phyloP scores from a whole-genome alignment of 179 eudicot genomes.

The Heliamphora pulchella region DNA sequence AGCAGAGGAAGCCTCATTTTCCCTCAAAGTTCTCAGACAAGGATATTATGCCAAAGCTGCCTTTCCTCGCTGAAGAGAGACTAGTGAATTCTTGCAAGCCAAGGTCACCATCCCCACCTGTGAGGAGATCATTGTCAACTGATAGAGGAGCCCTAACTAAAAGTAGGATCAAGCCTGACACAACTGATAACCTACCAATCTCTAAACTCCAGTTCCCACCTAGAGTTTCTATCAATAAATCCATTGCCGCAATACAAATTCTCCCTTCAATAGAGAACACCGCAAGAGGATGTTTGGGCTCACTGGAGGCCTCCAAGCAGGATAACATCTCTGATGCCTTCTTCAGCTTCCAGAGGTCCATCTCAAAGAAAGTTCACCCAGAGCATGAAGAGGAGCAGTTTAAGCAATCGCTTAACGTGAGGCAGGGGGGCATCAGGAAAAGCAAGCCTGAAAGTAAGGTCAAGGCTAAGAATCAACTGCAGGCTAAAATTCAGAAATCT shows the following conservation, averaged over 20 bases:
- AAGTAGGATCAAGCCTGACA: constrained; percentile 58
- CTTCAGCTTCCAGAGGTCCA: constrained; percentile 30
- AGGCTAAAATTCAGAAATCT: constrained; percentile 35
- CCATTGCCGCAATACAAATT: constrained; percentile 28
- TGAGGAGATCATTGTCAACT: constrained; percentile 75
- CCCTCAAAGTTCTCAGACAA: constrained; percentile 52
- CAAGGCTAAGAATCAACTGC: constrained; percentile 47
- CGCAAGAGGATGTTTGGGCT: constrained; percentile 19
- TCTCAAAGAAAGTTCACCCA: constrained; percentile 27
- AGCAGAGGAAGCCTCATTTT: constrained; percentile 57
- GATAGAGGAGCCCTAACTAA: constrained; percentile 64
- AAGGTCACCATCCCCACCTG: constrained; percentile 82
- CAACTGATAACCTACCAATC: constrained; percentile 38
- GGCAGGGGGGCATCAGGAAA: constrained; percentile 50
- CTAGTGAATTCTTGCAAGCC: constrained; percentile 28
- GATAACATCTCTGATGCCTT: constrained; percentile 34
- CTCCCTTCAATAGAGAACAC: constrained; percentile 29
- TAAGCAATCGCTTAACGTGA: constrained; percentile 49
- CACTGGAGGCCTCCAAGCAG: constrained; percentile 24
- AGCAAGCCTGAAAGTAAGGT: constrained; percentile 48
- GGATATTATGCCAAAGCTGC: constrained; percentile 46
- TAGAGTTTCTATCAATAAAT: constrained; percentile 47
- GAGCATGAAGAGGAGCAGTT: constrained; percentile 51
- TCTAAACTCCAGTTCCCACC: constrained; percentile 45
- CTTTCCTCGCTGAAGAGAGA: constrained; percentile 54